Base-by-base conservation (phyloP, 768 basidiomycete genomes). In the Lactarius tabidus region DNA sequence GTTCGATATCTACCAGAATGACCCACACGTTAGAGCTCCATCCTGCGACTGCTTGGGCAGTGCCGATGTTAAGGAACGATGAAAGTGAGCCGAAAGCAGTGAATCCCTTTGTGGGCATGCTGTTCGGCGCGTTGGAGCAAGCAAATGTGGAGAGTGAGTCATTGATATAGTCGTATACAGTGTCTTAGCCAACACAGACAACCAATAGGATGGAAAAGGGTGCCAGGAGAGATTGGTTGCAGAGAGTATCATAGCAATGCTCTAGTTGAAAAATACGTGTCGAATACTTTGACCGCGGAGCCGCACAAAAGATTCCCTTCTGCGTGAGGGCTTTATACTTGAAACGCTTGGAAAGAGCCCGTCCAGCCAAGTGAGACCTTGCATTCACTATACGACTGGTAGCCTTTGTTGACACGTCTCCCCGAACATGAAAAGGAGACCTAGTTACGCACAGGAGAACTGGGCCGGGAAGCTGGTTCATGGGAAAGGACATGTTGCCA, bases 1-100 rank as follows among this genome's bases (percentile, higher is more conserved):
- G 66, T 72, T 72, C 43, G 72, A 68, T 35, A 77, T 64, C 68
- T 72, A 41, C 75, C 75, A 77, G 69, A 75, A 77, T 17, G 75
- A 72, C 7, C 79, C 77, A 26, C 77, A 78, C 1, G 31, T 56
- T 2, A 8, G 74, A 73, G 65, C 75, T 41, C 72, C 69, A 78
- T 3, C 71, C 70, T 0, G 70, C 68, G 33, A 76, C 74, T 20
- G 73, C 74, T 62, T 70, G 71, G 39, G 64, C 74, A 33, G 75
- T 77, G 7, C 77, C 76, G 57, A 78, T n/a, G 35, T 72, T 48
- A 29, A 75, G 75, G 62, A 74, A 76, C 1, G 8, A 43, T 2
- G 75, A 75, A 36, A 77, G 70, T 4, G 70, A 70, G 2, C 74
- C 72, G 57, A 78, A 71, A 6, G 75, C 76, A 60, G 71, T 71